Base-by-base conservation (phyloP, 176 grass and related monocot genomes). In the Elaeis guineensis region DNA sequence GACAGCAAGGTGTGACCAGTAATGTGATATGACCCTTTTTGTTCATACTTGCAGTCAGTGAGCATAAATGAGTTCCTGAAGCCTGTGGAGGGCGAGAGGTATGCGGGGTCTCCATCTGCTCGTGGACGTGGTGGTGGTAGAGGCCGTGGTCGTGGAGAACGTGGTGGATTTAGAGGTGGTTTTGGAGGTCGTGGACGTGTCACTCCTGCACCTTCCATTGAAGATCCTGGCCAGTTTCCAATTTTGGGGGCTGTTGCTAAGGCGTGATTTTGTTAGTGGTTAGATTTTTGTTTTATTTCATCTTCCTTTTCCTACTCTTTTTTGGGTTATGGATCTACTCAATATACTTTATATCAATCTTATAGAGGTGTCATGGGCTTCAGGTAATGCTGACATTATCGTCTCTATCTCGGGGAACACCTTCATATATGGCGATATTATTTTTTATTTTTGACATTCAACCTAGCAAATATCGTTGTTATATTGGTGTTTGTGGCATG, bases 31-130 rank as follows among this genome's bases (percentile, higher is more conserved):
- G 0, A 18, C n/a, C 25, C 63, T 9, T 44, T 65, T 21, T 52
- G 15, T 50, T 44, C 11, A 12, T 44, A 44, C 14, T 44, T 66
- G 49, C 64, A 67, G 64, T 53, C 64, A 3, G 25, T 67, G 5
- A 67, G 17, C 51, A 67, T 67, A 54, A 67, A 30, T 11, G 64
- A 67, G 51, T 67, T 67, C 51, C 51, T 67, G 14, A 67, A 67
- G 51, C 64, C 64, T 55, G 25, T 25, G 2, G 51, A 32, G 16
- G 51, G 64, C 12, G 64, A 54, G 64, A 30, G 51, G 51, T 55
- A 54, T 17, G 11, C 6, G 19, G 17, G 24, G 9, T 51, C 64
- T 19, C 15, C 17, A 19, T 11, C 51, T 29, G 24, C 23, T 39
- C 64, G 64, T 21, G 50, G 64, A 16, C 64, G 64, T 20, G 51